Evolutionary conservation across 805 yeast genomes (phyloP).

Genomic region (Metschnikowia santaceciliae): DNA sequence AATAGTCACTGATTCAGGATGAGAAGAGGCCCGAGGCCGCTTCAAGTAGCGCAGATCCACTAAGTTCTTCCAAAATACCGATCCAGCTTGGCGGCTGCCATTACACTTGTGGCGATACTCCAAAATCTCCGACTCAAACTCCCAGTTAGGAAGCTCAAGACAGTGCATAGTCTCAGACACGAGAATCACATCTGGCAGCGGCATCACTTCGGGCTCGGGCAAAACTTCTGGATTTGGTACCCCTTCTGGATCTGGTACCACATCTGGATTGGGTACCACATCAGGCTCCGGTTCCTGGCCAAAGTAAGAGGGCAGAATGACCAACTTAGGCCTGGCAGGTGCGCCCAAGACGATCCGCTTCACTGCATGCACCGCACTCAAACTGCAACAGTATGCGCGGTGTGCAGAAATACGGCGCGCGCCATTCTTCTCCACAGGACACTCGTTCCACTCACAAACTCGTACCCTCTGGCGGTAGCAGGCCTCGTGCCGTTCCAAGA

Average conservation of each 20-base stretch:
- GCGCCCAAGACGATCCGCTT: not conserved
- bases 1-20: not conserved
- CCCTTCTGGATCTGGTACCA: not conserved
- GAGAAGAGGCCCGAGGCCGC: not conserved
- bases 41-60: not conserved
- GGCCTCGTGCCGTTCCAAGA: not conserved
- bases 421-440: conserved; percentile 1
- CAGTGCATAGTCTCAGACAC: not conserved
- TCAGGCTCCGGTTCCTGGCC: not conserved
- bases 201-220: too few species aligned
- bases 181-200: too few species aligned
- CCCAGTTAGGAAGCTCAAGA: not conserved
- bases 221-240: not conserved
- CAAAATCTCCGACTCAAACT: not conserved
- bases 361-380: conserved; percentile 1
- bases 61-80: not conserved
- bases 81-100: not conserved
- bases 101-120: not conserved
- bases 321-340: not conserved
- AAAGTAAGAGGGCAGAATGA: not conserved
- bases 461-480: not conserved
- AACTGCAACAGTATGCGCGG: conserved; percentile 5
- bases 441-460: conserved; percentile 2
- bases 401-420: conserved; percentile 4
- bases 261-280: not conserved